Conservation (phyloP, 768 basidiomycete genomes). For the Suillus fuscotomentosus region DNA sequence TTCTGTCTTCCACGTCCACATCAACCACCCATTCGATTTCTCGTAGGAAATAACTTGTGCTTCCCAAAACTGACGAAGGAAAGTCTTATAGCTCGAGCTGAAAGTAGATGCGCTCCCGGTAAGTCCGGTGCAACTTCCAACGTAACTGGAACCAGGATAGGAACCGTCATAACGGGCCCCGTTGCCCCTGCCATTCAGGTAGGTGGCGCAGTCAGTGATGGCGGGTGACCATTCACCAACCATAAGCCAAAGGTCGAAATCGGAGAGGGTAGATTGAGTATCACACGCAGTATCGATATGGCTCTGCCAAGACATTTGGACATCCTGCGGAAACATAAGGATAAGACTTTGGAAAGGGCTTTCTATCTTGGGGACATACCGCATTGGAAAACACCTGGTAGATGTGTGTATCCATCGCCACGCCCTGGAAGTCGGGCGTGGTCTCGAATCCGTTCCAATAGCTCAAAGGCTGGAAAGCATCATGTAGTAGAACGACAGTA, state of each 20-base stretch:
- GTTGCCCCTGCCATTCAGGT: slow-evolving; percentile 75
- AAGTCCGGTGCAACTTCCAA: slow-evolving; percentile 72
- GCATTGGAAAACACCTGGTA: slow-evolving; percentile 70
- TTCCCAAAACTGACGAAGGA: slow-evolving; percentile 81
- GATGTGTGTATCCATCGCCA: slow-evolving; percentile 78
- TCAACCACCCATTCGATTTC: slow-evolving; percentile 69
- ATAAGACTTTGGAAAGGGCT: neutral
- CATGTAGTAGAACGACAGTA: slow-evolving; percentile 66
- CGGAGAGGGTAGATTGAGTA: slow-evolving; percentile 41
- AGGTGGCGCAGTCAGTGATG: slow-evolving; percentile 59
- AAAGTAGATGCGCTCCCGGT: slow-evolving; percentile 78
- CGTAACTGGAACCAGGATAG: slow-evolving; percentile 56
- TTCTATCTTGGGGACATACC: slow-evolving; percentile 35
- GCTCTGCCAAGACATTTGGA: slow-evolving; percentile 43
- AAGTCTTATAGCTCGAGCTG: slow-evolving; percentile 75
- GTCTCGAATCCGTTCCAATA: slow-evolving; percentile 68
- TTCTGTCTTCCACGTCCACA: slow-evolving; percentile 87
- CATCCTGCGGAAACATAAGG: slow-evolving; percentile 32
- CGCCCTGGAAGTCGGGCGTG: slow-evolving; percentile 54
- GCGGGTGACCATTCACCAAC: slow-evolving; percentile 90
- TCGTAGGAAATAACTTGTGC: slow-evolving; percentile 79
- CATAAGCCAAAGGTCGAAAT: slow-evolving; percentile 71
- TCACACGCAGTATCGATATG: slow-evolving; percentile 65
- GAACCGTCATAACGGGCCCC: slow-evolving; percentile 68
- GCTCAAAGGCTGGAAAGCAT: slow-evolving; percentile 74